phyloP scores from a whole-genome alignment of 306 rosid genomes.

The Corylus heterophylla region DNA sequence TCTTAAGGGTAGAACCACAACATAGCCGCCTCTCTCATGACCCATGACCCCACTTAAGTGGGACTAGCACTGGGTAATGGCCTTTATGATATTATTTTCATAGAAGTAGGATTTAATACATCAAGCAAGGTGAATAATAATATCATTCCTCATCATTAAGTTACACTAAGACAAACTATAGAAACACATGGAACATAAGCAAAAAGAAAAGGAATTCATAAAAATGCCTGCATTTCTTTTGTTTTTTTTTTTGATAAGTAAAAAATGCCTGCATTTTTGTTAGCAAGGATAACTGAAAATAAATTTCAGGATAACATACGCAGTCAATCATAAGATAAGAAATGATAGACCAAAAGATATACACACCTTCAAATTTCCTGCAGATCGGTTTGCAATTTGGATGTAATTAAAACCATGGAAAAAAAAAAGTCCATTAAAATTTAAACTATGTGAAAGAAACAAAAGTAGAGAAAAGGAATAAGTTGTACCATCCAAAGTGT shows the following conservation, averaged over 20 bases:
- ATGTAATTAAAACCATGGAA: slow-evolving; percentile 35
- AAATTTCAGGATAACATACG: slow-evolving; percentile 23
- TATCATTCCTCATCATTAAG: background rate
- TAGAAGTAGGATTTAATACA: background rate
- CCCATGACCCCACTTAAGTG: background rate
- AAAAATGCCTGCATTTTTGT: slow-evolving; percentile 5
- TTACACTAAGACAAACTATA: slow-evolving; percentile 25
- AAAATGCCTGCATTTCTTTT: slow-evolving; percentile 3
- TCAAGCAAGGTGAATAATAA: background rate
- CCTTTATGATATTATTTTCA: background rate
- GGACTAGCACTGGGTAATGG: background rate
- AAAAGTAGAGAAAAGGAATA: slow-evolving; percentile 22
- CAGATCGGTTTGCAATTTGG: slow-evolving; percentile 31
- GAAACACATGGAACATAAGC: slow-evolving; percentile 1
- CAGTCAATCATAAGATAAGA: slow-evolving; percentile 20
- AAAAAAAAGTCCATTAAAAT: slow-evolving; percentile 36
- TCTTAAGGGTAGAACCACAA: background rate
- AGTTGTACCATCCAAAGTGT: slow-evolving; percentile 22
- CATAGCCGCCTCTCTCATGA: background rate
- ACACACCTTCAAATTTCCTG: slow-evolving; percentile 84
- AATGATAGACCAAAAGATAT: slow-evolving; percentile 29
- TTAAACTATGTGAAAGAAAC: slow-evolving; percentile 17
- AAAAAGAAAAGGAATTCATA: background rate
- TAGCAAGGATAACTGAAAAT: slow-evolving; percentile 20
- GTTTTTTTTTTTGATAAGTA: too few species aligned